A percentile compares a stretch with the other conserved stretches of the same genome.
Evolutionary conservation across 164 flowering plant genomes (phyloP).

Genomic region (Macadamia integrifolia): DNA sequence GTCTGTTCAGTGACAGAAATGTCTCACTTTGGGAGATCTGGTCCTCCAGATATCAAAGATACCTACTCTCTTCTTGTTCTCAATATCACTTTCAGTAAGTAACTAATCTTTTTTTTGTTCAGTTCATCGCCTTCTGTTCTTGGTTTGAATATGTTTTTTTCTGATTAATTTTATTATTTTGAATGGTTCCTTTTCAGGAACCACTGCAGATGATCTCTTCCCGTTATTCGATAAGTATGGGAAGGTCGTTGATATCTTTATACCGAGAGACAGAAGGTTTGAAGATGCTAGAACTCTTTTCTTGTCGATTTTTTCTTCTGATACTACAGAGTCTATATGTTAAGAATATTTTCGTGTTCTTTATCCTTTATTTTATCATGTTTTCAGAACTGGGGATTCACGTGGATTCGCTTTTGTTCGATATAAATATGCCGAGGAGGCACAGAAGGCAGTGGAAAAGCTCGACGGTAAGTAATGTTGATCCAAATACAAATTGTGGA

Average conservation of each 20-base stretch:
- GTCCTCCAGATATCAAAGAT: conserved; percentile 93
- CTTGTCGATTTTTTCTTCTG: too few species aligned
- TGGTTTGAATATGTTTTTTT: background rate
- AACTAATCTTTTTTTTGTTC: conserved; percentile 1
- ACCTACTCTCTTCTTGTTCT: conserved; percentile 97
- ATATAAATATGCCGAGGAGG: conserved; percentile 71
- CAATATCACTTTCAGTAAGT: conserved; percentile 92
- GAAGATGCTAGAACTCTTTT: too few species aligned
- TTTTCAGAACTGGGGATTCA: conserved; percentile 64
- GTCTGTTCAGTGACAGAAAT: conserved; percentile 20
- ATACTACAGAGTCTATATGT: too few species aligned
- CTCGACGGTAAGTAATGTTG: conserved; percentile 45
- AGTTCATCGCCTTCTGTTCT: background rate
- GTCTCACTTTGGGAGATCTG: conserved; percentile 97
- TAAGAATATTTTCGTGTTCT: background rate
- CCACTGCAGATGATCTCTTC: conserved; percentile 88
- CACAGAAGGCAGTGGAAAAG: conserved; percentile 67
- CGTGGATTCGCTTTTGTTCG: conserved; percentile 79
- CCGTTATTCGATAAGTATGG: conserved; percentile 92
- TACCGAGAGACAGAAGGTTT: conserved; percentile 78
- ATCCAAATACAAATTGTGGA: background rate
- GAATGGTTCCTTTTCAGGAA: conserved; percentile 40
- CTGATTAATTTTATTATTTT: background rate
- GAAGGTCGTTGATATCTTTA: conserved; percentile 92
- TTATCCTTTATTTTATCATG: background rate